Base-by-base conservation (phyloP, 164 flowering plant species). In the Euptelea pleiosperma region DNA sequence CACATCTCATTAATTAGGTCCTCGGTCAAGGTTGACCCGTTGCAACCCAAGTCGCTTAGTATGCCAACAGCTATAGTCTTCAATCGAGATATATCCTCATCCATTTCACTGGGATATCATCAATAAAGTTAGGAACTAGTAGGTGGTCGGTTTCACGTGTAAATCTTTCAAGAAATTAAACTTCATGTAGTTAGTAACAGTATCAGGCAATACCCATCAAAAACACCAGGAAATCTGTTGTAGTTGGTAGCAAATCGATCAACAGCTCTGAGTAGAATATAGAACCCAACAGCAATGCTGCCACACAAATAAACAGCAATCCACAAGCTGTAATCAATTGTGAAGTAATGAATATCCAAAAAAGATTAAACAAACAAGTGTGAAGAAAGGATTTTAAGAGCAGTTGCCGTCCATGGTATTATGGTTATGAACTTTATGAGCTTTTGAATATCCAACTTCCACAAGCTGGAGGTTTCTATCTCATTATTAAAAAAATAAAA, bases 1-100 rank as follows among this genome's bases (percentile, higher is more conserved):
- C 89, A 83, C 86, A 93, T 90, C 70, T 93, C 97, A 60, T 75
- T 84, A 49, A 88, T 86, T 53, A 93, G 87, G 72, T 90, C 99
- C 70, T 93, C 97, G 2, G 89, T 67, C 62, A 90, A 69, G 66
- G 79, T 72, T 29, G 80, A 67, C 18, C 95, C 86, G 58, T 82
- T 88, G 84, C 89, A 86, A 52, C 98, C 98, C 61, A 90, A 58
- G 70, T 93, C 98, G 61, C 43, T 68, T 8, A 87, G 79, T 26
- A 93, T 65, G 52, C 79, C 66, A 39, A 87, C 73, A 43, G 94
- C 89, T 59, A 79, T 77, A 19, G 85, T 81, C 78, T 93, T 93
- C 77, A 93, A 70, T 45, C 97, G 77, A 47, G 97, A 89, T 65
- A 87, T 81, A 40, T 93, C 99, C 66, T 93, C 99, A 74, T 90